Conservation (phyloP, 139 green algal genomes). For the Ulvella scutata region DNA sequence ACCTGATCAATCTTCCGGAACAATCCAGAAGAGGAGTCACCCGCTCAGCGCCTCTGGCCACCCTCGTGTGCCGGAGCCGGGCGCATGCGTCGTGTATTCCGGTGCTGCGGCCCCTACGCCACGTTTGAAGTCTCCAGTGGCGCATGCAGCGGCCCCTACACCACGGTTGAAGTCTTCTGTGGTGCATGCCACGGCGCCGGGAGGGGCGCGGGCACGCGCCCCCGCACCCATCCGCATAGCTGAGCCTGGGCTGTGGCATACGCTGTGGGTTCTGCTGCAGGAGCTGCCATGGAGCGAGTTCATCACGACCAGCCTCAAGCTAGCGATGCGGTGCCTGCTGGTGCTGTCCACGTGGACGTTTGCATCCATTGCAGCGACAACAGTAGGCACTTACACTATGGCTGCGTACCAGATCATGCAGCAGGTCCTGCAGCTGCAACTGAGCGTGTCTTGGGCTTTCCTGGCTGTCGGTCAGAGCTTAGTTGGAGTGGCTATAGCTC, state of each 20-base stretch:
- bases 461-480: constrained; percentile 21
- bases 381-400: constrained; percentile 8
- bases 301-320: not conserved
- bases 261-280: not conserved
- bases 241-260: not conserved
- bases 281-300: constrained; percentile 10
- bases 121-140: not conserved
- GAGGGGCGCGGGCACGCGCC: no score
- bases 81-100: no score
- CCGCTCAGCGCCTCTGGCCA: no score
- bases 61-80: no score
- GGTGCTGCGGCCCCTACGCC: no score
- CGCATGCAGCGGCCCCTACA: not conserved
- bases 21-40: no score
- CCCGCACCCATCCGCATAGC: not conserved
- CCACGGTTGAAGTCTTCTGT: no score
- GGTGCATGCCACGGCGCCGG: not conserved
- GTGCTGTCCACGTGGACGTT: constrained; percentile 16
- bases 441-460: constrained; percentile 18
- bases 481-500: not conserved
- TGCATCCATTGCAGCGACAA: constrained; percentile 10
- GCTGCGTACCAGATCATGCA: constrained; percentile 23
- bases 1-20: no score
- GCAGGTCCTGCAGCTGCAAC: constrained; percentile 25
- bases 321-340: constrained; percentile 11